Base-by-base conservation (phyloP, 352 stramenopile species). In the Phytophthora quininea region DNA sequence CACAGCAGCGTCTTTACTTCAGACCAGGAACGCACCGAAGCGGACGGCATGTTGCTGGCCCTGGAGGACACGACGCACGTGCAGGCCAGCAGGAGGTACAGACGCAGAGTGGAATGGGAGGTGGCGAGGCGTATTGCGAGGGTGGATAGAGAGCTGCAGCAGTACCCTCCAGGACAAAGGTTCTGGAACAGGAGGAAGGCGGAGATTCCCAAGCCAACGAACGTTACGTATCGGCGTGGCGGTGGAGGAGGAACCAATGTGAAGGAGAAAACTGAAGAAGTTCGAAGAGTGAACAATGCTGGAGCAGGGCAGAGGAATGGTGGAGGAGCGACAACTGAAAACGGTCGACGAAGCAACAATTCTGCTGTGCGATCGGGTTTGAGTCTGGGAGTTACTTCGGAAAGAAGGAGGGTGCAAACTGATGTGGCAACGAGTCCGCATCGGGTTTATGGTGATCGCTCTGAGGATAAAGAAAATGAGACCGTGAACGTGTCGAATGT, bases 51-150 rank as follows among this genome's bases (percentile, higher is more conserved):
- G 69, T 46, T 73, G 19, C 32, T 59, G 33, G 60, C 64, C 2
- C 45, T 71, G 3, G 64, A 71, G 32, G 54, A 49, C 1, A 54
- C 58, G 3, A 33, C 71, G 11, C 74, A 24, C 19, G 19, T 24
- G 19, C 19, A 77, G 24, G 68, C 73, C 37, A 76, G 71, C 62
- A 72, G 69, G 57, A 62, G 74, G 3, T 74, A 77, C 56, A 79
- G 73, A 33, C 61, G 75, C 1, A 73, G 77, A 15, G 43, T 93
- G 53, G 80, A 90, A 50, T 93, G 82, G 85, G 85, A 93, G 69
- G 81, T 93, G 30, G 67, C 85, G 45, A 79, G 80, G 58, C 77
- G 85, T 4, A 91, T 91, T 46, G 85, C 85, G 2, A 81, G 85
- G 4, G 79, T 93, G 15, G 82, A 91, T 24, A 68, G 81, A 11